These are phyloP conservation scores for Mortierella sp. DNA, from an alignment of 371 early-diverging fungal species.

Conservation along the genomic window DNA sequence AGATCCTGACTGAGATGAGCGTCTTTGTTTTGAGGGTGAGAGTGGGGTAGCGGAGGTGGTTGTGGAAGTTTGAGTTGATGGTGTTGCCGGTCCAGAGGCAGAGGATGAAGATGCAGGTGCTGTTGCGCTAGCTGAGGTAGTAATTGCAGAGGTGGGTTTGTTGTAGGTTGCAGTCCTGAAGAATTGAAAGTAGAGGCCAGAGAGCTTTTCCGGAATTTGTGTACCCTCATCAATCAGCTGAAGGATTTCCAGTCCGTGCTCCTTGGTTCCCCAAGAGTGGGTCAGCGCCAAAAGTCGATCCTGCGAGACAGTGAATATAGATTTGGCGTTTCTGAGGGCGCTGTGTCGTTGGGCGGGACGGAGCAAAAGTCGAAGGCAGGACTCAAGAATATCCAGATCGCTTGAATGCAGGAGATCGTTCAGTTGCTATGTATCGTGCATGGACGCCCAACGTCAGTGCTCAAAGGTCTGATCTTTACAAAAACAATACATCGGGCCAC, in stretches of 20 bases:
- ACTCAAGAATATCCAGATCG: slow-evolving; percentile 82
- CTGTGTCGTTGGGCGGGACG: slow-evolving; percentile 87
- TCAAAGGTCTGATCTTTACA: neutral
- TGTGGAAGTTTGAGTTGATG: slow-evolving; percentile 5
- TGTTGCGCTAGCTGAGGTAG: slow-evolving; percentile 25
- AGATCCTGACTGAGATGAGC: slow-evolving; percentile 35
- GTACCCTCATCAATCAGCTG: slow-evolving; percentile 61
- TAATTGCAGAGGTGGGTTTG: slow-evolving; percentile 2
- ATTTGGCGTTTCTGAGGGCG: slow-evolving; percentile 75
- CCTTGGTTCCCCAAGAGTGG: slow-evolving; percentile 69
- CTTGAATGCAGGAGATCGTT: slow-evolving; percentile 75
- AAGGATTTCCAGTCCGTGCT: slow-evolving; percentile 61
- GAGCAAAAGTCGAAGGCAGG: slow-evolving; percentile 79
- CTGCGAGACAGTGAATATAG: slow-evolving; percentile 73
- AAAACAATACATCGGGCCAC: neutral
- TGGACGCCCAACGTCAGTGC: neutral
- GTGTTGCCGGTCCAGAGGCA: neutral
- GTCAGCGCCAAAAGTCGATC: slow-evolving; percentile 75
- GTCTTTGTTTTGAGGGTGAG: slow-evolving; percentile 32
- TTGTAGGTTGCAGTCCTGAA: slow-evolving; percentile 65
- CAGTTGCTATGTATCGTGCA: slow-evolving; percentile 67
- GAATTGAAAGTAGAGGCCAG: slow-evolving; percentile 71
- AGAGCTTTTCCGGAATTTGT: slow-evolving; percentile 65
- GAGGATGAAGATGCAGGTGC: slow-evolving; percentile 11
- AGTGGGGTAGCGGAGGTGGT: neutral